These are phyloP conservation scores for Myxozyma neglecta DNA, from an alignment of 805 yeast species.

Conservation along the genomic window DNA sequence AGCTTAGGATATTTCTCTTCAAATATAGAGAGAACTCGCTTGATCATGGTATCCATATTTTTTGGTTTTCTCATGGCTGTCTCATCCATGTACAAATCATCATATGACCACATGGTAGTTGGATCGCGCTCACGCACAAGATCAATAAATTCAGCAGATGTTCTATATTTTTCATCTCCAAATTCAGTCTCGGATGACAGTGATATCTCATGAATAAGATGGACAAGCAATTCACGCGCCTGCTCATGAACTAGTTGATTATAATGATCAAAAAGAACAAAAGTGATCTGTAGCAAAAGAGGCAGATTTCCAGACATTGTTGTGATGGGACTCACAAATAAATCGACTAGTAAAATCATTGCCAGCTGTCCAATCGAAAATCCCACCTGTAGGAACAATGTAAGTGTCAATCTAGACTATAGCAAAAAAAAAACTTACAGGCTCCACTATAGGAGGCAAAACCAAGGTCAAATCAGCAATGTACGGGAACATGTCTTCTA, in stretches of 20 bases:
- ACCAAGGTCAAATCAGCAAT: conserved; percentile 66
- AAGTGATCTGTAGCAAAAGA: conserved; percentile 70
- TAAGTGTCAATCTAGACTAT: neutral
- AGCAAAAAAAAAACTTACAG: conserved; percentile 38
- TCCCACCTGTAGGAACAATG: conserved; percentile 44
- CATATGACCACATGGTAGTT: conserved; percentile 75
- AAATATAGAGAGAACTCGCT: conserved; percentile 62
- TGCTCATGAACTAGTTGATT: conserved; percentile 79
- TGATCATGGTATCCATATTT: conserved; percentile 73
- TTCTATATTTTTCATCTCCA: conserved; percentile 12
- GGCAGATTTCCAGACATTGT: conserved; percentile 63
- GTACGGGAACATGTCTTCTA: conserved; percentile 59
- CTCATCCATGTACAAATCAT: conserved; percentile 74
- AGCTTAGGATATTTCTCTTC: conserved; percentile 47
- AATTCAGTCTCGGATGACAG: conserved; percentile 49
- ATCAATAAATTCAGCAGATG: conserved; percentile 56
- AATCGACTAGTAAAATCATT: conserved; percentile 77
- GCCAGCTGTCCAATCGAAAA: conserved; percentile 88
- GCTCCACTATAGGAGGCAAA: conserved; percentile 59
- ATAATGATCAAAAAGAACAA: conserved; percentile 86
- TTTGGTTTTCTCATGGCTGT: conserved; percentile 82
- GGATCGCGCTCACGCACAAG: conserved; percentile 55
- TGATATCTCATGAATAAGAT: conserved; percentile 65
- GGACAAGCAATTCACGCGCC: conserved; percentile 72
- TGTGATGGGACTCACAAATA: conserved; percentile 67